Evolutionary conservation across 2,329 filamentous ascomycete species (phyloP).

Genomic region (Pseudofabraea citricarpa): DNA sequence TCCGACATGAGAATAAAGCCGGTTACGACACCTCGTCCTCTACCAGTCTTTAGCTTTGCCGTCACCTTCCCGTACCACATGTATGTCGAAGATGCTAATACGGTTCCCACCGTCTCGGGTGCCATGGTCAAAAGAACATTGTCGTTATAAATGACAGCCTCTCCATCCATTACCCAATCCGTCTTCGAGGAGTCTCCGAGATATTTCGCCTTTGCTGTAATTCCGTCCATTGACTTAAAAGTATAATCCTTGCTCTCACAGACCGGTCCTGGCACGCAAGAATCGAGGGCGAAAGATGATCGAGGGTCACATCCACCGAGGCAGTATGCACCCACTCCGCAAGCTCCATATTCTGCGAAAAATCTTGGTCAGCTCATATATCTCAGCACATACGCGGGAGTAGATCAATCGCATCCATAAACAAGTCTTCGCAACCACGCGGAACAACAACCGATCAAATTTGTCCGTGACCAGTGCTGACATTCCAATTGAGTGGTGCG

Average conservation of each 20-base stretch:
- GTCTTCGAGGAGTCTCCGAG: slow-evolving; percentile 74
- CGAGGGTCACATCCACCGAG: slow-evolving; percentile 90
- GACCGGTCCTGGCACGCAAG: slow-evolving; percentile 79
- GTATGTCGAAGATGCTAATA: slow-evolving; percentile 79
- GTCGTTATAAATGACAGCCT: slow-evolving; percentile 62
- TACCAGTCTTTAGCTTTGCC: slow-evolving; percentile 77
- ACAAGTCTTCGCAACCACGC: too few species aligned
- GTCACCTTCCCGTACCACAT: slow-evolving; percentile 97
- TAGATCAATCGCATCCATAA: too few species aligned
- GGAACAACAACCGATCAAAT: too few species aligned
- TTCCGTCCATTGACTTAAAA: slow-evolving; percentile 66
- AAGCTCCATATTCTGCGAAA: slow-evolving; percentile 77
- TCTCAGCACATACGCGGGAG: too few species aligned
- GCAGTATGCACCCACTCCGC: slow-evolving; percentile 91
- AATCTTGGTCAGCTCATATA: too few species aligned
- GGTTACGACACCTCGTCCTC: slow-evolving; percentile 86
- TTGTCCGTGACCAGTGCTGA: too few species aligned
- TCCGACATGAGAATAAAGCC: slow-evolving; percentile 95
- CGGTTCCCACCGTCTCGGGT: slow-evolving; percentile 76
- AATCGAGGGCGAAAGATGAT: slow-evolving; percentile 75
- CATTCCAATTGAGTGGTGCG: too few species aligned
- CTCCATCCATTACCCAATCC: slow-evolving; percentile 88
- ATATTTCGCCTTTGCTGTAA: slow-evolving; percentile 73
- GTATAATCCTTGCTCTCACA: slow-evolving; percentile 72
- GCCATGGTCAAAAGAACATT: slow-evolving; percentile 86